These are phyloP conservation scores for Capronia coronata DNA, from an alignment of 2,329 filamentous ascomycete genomes.

Conservation along the genomic window DNA sequence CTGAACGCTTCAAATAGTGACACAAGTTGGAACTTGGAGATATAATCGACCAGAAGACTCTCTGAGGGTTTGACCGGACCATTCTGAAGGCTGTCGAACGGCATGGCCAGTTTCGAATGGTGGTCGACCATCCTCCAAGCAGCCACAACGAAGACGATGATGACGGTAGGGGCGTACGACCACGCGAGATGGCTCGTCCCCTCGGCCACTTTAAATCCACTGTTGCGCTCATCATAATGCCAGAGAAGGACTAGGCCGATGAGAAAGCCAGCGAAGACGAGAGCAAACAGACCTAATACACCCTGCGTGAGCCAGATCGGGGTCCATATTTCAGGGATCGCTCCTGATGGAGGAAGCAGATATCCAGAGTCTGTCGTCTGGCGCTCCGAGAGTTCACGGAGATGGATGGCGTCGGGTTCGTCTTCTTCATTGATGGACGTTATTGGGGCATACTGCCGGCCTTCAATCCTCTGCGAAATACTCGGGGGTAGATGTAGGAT, in stretches of 20 bases:
- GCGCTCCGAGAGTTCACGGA: conserved; percentile 9
- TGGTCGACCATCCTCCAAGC: conserved; percentile 34
- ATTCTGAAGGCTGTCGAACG: conserved; percentile 32
- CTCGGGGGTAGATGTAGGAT: conserved; percentile 4
- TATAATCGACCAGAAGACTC: conserved; percentile 33
- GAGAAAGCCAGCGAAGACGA: conserved; percentile 18
- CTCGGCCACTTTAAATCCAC: conserved; percentile 20
- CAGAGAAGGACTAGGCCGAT: conserved; percentile 22
- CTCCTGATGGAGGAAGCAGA: conserved; percentile 8
- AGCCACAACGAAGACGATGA: conserved; percentile 31
- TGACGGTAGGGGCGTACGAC: conserved; percentile 27
- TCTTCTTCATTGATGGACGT: conserved; percentile 24
- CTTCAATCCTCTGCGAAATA: conserved; percentile 10
- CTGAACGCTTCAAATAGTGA: conserved; percentile 30
- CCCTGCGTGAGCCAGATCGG: conserved; percentile 25
- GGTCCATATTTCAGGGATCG: conserved; percentile 23
- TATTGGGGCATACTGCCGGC: conserved; percentile 16
- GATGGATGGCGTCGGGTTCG: conserved; percentile 15
- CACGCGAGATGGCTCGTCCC: conserved; percentile 25
- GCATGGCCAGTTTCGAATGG: conserved; percentile 31
- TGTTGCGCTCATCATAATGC: conserved; percentile 14
- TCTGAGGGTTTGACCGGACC: conserved; percentile 27
- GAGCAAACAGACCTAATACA: conserved; percentile 20
- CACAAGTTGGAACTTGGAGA: conserved; percentile 30
- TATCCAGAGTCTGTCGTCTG: conserved; percentile 5